These are phyloP conservation scores for Colletotrichum euphorbiae DNA, from an alignment of 2,329 filamentous ascomycete species.

Conservation along the genomic window DNA sequence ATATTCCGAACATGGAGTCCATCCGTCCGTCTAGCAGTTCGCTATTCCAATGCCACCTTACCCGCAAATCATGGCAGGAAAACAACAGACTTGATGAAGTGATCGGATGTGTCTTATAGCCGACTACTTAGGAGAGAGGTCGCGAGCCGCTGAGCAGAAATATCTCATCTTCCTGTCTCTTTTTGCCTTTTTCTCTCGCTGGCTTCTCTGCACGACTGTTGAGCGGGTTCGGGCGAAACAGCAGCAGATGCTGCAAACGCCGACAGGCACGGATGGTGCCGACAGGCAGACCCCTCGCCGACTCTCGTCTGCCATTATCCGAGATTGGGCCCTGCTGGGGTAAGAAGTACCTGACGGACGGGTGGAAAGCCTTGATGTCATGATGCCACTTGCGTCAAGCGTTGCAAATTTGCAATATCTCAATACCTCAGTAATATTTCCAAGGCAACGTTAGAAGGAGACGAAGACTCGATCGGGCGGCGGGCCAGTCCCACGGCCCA, in stretches of 20 bases:
- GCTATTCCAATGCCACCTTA: neutral
- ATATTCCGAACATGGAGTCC: no score
- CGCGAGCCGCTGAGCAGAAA: neutral
- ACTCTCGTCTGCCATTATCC: neutral
- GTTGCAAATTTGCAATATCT: constrained; percentile 3
- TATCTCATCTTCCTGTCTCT: constrained; percentile 3
- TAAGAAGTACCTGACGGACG: no score
- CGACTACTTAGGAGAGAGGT: neutral
- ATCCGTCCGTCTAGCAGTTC: neutral
- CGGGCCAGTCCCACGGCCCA: no score
- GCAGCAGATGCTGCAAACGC: constrained; percentile 10
- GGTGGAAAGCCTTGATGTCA: neutral
- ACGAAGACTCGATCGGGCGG: neutral
- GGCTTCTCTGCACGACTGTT: neutral
- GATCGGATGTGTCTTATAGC: constrained; percentile 26
- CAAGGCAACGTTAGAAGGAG: neutral
- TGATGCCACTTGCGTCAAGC: constrained; percentile 11
- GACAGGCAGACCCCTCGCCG: constrained; percentile 12
- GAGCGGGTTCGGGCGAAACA: constrained; percentile 20
- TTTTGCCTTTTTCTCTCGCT: constrained; percentile 1
- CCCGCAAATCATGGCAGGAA: neutral
- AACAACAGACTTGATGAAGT: neutral
- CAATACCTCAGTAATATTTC: neutral
- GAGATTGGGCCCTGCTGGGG: neutral
- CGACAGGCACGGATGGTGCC: constrained; percentile 19